Conservation (phyloP, 2,329 filamentous ascomycete species). For the Claviceps spartinae region DNA sequence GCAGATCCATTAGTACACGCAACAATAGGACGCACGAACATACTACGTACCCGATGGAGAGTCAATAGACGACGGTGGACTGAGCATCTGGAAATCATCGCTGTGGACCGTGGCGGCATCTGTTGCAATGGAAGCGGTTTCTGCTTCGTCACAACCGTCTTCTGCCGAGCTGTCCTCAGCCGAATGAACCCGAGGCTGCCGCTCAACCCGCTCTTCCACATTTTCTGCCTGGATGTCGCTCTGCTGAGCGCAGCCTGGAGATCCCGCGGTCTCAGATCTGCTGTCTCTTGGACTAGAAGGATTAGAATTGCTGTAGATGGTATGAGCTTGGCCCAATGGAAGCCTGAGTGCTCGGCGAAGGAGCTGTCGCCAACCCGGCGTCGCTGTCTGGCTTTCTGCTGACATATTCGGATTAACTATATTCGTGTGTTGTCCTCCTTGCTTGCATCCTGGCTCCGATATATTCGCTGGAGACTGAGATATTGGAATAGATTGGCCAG, state of each 20-base stretch:
- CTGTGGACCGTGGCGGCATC: slow-evolving; percentile 23
- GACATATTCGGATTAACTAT: not conserved
- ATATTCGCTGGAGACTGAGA: not conserved
- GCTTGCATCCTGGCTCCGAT: not conserved
- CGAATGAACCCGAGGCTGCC: not conserved
- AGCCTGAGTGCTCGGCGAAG: slow-evolving; percentile 15
- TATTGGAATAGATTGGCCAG: not conserved
- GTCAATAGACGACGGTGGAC: slow-evolving; percentile 2
- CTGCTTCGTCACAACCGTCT: not conserved
- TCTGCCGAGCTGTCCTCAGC: not conserved
- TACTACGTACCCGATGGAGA: not conserved
- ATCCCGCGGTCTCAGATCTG: not conserved
- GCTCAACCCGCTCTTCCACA: not conserved
- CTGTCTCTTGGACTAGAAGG: slow-evolving; percentile 6
- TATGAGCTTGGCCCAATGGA: slow-evolving; percentile 22
- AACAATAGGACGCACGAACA: not conserved
- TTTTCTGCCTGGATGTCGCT: too few species aligned
- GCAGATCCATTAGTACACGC: not conserved
- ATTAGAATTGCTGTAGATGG: slow-evolving; percentile 18
- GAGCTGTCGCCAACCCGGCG: slow-evolving; percentile 15
- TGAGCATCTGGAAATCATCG: slow-evolving; percentile 18
- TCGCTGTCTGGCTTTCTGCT: slow-evolving; percentile 4
- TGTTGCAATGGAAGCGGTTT: slow-evolving; percentile 13
- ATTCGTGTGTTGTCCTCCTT: not conserved
- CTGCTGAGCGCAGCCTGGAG: not conserved